A percentile compares a stretch with the other conserved stretches of the same genome.
Evolutionary conservation across 129 eudicot species (phyloP).

Genomic region (Centella asiatica): DNA sequence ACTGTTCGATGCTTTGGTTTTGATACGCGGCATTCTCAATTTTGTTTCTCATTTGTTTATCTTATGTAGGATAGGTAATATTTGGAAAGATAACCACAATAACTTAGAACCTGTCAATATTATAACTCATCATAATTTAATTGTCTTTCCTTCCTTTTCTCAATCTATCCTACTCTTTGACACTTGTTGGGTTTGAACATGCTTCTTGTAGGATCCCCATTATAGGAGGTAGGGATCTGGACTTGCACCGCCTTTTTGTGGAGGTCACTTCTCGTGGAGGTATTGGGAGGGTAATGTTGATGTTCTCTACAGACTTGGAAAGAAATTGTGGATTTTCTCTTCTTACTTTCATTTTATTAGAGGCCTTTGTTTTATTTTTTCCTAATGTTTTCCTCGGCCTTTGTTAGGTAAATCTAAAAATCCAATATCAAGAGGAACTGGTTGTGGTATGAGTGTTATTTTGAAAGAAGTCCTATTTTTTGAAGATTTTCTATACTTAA

Average conservation of each 20-base stretch:
- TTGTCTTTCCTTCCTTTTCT: not conserved
- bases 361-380: not conserved
- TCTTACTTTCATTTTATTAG: not conserved
- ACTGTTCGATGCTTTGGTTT: too few species aligned
- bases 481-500: too few species aligned
- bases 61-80: too few species aligned
- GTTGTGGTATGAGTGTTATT: too few species aligned
- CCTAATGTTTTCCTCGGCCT: too few species aligned
- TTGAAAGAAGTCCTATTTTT: too few species aligned
- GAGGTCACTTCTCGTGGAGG: constrained; percentile 94
- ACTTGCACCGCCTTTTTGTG: constrained; percentile 71
- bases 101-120: too few species aligned
- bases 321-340: not conserved
- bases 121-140: not conserved
- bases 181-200: not conserved
- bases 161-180: not conserved
- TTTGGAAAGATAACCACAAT: too few species aligned
- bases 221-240: constrained; percentile 71
- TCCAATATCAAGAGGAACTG: too few species aligned
- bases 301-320: constrained; percentile 3
- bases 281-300: constrained; percentile 43
- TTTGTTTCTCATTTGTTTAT: too few species aligned
- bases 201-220: constrained; percentile 65
- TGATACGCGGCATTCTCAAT: too few species aligned
- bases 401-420: too few species aligned